phyloP scores from a whole-genome alignment of 176 grass and related monocot species.

The Carex kokanica region DNA sequence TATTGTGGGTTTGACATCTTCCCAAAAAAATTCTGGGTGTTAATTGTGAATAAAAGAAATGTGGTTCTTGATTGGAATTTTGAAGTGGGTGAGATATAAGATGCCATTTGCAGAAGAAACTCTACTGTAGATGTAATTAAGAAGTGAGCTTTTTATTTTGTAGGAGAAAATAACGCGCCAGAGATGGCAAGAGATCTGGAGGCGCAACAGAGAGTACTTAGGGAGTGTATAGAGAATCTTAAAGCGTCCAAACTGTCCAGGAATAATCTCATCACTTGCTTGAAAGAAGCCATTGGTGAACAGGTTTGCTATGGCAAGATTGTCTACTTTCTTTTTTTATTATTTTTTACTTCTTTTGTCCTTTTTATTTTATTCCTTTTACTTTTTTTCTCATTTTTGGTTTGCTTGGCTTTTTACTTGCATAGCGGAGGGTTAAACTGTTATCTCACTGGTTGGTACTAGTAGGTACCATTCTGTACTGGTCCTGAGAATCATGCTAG shows the following conservation, averaged over 20 bases:
- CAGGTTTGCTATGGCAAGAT: conserved; percentile 47
- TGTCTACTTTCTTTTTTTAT: neutral
- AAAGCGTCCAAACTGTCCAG: conserved; percentile 60
- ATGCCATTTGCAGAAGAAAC: conserved; percentile 6
- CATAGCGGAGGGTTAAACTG: neutral
- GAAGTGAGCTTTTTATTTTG: conserved; percentile 31
- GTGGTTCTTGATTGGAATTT: neutral
- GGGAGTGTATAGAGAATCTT: conserved; percentile 61
- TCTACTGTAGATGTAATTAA: conserved; percentile 20
- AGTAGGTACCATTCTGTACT: neutral
- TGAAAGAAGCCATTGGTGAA: conserved; percentile 73
- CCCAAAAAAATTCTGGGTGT: conserved; percentile 11
- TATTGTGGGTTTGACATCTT: conserved; percentile 9
- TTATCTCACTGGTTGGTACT: neutral
- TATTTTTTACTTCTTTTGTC: conserved; percentile 17
- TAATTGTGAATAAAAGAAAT: conserved; percentile 13
- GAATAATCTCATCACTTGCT: conserved; percentile 42
- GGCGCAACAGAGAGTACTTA: conserved; percentile 51
- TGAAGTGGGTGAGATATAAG: conserved; percentile 22
- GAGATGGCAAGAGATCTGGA: conserved; percentile 43
- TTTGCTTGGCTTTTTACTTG: neutral
- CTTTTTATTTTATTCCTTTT: conserved; percentile 14
- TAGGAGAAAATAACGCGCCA: conserved; percentile 46
- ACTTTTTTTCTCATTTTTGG: neutral
- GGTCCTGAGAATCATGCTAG: neutral